Conservation (phyloP, 2,329 filamentous ascomycete genomes). For the Clonostachys byssicola region DNA sequence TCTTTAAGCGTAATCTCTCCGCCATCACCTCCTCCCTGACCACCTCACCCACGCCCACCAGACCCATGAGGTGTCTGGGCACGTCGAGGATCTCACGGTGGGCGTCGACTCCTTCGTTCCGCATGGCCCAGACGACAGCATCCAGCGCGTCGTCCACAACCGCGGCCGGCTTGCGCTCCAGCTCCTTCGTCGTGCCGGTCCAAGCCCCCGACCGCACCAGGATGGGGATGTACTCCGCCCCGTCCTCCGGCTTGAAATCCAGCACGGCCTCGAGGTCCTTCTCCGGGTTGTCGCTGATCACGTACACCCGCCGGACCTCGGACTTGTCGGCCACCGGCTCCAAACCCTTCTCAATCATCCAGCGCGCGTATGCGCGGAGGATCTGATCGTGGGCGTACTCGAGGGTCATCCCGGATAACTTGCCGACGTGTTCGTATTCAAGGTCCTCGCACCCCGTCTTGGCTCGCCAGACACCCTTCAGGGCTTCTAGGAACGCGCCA, state of each 20-base stretch:
- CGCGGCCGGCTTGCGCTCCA: constrained; percentile 46
- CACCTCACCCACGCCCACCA: too few species aligned
- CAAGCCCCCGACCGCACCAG: constrained; percentile 82
- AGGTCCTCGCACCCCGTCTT: constrained; percentile 62
- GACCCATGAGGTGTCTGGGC: too few species aligned
- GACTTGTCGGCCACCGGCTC: constrained; percentile 9
- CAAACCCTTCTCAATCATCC: constrained; percentile 20
- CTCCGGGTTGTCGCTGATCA: constrained; percentile 88
- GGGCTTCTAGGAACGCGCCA: constrained; percentile 80
- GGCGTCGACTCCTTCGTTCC: constrained; percentile 41
- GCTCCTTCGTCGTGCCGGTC: constrained; percentile 15
- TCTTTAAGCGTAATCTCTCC: too few species aligned
- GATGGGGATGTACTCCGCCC: constrained; percentile 73
- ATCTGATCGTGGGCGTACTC: constrained; percentile 73
- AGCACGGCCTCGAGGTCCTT: constrained; percentile 90
- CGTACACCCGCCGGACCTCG: constrained; percentile 72
- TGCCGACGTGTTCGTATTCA: constrained; percentile 69
- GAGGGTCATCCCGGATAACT: constrained; percentile 76
- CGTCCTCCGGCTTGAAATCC: constrained; percentile 60
- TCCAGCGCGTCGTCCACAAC: constrained; percentile 72
- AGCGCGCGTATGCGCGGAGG: constrained; percentile 38
- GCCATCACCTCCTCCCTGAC: too few species aligned
- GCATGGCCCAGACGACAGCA: constrained; percentile 73
- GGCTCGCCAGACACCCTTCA: constrained; percentile 75
- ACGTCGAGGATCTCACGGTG: constrained; percentile 9